Base-by-base conservation (phyloP, 495 filamentous ascomycete species). In the Penicillium soppii region DNA sequence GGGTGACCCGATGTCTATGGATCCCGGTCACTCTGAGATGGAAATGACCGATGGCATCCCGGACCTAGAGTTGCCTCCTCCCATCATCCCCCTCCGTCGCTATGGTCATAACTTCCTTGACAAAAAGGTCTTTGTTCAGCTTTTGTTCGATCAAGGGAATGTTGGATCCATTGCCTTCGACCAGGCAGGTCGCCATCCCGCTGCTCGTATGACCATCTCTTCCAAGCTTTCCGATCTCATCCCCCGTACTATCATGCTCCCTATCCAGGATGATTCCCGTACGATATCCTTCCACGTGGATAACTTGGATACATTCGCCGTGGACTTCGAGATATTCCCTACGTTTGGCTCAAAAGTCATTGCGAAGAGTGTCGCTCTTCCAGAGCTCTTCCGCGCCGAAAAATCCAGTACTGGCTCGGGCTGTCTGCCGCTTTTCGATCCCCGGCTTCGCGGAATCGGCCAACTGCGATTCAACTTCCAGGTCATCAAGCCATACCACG, bases 81-180 rank as follows among this genome's bases (percentile, higher is more conserved):
- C 94, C 0, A 97, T 98, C 49, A 96, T 98, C 57, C 94, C 94
- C 12, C 73, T 97, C 25, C 81, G 92, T 45, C 85, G 94, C 33
- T 97, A 97, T 67, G 94, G 94, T 16, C 94, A 98, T 72, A 98
- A 97, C 67, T 98, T 97, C 76, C 74, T 98, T 43, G 94, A 98
- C 64, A 94, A 89, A 15, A 98, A 97, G 69, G 92, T 92, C 0
- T 92, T 96, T 48, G 80, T 98, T 4, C 88, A 96, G 58, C 85
- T 98, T 43, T 85, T 80, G 57, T 97, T 98, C 57, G 88, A 91
- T 43, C 82, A 85, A 53, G 73, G 79, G 19, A 81, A 74, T 29
- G 73, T 77, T 16, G 84, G 90, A 10, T 85, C 91, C 3, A 82
- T 98, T 44, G 65, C 84, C 10, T 97, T 98, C 71, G 96, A 96